phyloP scores from a whole-genome alignment of 768 basidiomycete species.

The Chiua virens region DNA sequence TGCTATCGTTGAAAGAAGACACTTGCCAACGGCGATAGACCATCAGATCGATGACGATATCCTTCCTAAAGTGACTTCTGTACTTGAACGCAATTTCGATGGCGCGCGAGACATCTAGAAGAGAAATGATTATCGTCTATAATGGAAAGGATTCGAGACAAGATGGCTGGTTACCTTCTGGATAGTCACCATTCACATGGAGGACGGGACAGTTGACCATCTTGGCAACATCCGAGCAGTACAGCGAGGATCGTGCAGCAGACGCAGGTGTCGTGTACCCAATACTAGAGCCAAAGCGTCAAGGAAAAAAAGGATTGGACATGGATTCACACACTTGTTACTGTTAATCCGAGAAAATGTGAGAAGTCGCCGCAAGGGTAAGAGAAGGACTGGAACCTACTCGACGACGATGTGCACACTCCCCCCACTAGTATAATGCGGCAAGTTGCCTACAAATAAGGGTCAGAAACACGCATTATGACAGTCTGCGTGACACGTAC shows the following conservation, averaged over 20 bases:
- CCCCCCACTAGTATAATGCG: conserved; percentile 90
- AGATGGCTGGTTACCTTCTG: conserved; percentile 55
- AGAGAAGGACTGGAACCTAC: conserved; percentile 42
- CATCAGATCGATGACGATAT: conserved; percentile 85
- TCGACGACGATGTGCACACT: conserved; percentile 90
- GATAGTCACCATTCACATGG: conserved; percentile 90
- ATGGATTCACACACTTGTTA: conserved; percentile 49
- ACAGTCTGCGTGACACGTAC: conserved; percentile 38
- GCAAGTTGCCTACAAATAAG: conserved; percentile 63
- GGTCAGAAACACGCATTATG: neutral
- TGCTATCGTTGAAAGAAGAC: neutral
- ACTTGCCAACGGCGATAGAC: conserved; percentile 82
- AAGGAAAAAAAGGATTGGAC: neutral
- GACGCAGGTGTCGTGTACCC: conserved; percentile 92
- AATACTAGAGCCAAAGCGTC: conserved; percentile 51
- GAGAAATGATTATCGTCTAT: neutral
- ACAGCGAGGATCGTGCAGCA: conserved; percentile 78
- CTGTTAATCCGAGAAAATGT: conserved; percentile 32
- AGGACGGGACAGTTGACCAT: conserved; percentile 88
- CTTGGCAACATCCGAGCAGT: conserved; percentile 87
- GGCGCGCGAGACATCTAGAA: conserved; percentile 77
- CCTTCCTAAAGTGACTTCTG: conserved; percentile 84
- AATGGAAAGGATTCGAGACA: no score
- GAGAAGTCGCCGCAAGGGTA: neutral
- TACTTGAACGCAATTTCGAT: conserved; percentile 89